phyloP scores from a whole-genome alignment of 768 basidiomycete species.

The Suillus alpinus region DNA sequence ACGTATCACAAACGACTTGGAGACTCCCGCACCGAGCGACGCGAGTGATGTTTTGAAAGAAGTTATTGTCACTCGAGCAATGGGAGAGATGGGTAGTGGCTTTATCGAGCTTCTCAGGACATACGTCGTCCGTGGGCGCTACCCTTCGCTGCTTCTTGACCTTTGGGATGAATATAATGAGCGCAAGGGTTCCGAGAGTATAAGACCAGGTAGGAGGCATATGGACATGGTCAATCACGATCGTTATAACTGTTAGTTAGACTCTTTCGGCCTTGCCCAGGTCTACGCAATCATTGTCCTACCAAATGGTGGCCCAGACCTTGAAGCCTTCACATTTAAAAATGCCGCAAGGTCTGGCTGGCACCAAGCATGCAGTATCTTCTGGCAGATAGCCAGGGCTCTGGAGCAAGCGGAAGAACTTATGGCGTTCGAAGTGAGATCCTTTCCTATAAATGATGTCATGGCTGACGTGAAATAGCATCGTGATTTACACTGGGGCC shows the following conservation, averaged over 20 bases:
- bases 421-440: conserved; percentile 81
- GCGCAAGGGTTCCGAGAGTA: conserved; percentile 75
- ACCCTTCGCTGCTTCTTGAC: conserved; percentile 73
- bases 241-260: conserved; percentile 36
- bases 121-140: conserved; percentile 82
- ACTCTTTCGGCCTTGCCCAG: conserved; percentile 72
- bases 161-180: conserved; percentile 86
- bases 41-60: conserved; percentile 78
- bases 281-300: conserved; percentile 88
- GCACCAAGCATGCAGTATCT: conserved; percentile 83
- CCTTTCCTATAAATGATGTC: neutral
- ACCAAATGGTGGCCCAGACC: conserved; percentile 85
- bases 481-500: conserved; percentile 98
- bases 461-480: conserved; percentile 53
- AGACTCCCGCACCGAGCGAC: conserved; percentile 68
- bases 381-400: conserved; percentile 85
- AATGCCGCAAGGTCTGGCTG: conserved; percentile 61
- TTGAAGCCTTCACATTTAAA: conserved; percentile 79
- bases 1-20: conserved; percentile 33
- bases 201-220: conserved; percentile 68
- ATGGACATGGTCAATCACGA: conserved; percentile 5
- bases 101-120: conserved; percentile 82
- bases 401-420: conserved; percentile 78
- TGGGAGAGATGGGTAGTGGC: conserved; percentile 73
- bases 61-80: conserved; percentile 69